Evolutionary conservation across 129 eudicot genomes (phyloP), one percentile per base, ranked within the genome.

Genomic region (Ambrosia trifida): DNA sequence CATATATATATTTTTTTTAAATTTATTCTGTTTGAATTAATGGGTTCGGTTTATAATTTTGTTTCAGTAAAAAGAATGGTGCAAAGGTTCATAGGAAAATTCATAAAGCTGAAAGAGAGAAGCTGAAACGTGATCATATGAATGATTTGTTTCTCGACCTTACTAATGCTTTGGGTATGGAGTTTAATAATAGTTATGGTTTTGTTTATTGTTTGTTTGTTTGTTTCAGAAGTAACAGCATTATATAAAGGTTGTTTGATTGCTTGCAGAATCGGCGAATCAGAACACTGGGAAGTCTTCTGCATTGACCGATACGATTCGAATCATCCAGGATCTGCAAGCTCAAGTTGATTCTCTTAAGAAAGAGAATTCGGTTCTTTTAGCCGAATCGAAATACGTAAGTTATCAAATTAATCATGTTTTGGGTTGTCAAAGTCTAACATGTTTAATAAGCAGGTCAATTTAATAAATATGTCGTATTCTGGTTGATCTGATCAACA

Each of bases 21-120:
- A 49, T 17, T 68, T 12, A 17, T 10, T 46, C 16, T 4, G 3
- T 46, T 2, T 46, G 4, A n/a, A 46, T 3, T n/a, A 46, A 14
- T 14, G 9, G 16, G n/a, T 50, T 24, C 28, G 56, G 18, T 28
- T 49, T 14, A 13, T 64, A 36, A 45, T 47, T 5, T 11, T 67
- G 33, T 6, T 65, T 69, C 52, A 78, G 84, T 66, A 88, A 82
- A 69, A 91, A 76, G 77, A 78, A 64, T 41, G 63, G 47, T 18
- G 79, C 80, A 3, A 91, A 84, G 74, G 82, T 86, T 75, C 88
- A 81, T 18, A 84, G 80, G 75, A 88, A 82, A 67, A 74, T 88
- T 54, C 82, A 78, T 66, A 91, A 91, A 87, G 93, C 97, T 6
- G 96, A 89, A 62, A 84, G 96, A 77, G 97, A 91, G 88, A 91